These are phyloP conservation scores for Irineochytrium annulatum DNA, from an alignment of 192 early-diverging fungal species.

Conservation along the genomic window DNA sequence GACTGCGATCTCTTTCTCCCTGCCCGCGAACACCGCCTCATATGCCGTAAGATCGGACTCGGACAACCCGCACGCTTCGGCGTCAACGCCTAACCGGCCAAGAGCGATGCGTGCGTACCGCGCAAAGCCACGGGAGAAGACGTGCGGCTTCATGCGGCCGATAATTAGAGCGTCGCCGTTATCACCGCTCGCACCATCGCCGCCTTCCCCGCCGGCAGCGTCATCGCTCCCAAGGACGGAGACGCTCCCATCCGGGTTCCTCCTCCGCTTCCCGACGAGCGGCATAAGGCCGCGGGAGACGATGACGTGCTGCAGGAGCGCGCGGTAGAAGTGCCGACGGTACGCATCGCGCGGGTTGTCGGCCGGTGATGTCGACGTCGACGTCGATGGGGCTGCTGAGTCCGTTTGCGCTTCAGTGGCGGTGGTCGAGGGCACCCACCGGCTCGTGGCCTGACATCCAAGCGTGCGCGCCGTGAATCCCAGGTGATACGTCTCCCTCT, in stretches of 20 bases:
- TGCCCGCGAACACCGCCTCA: conserved; percentile 17
- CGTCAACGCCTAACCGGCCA: conserved; percentile 37
- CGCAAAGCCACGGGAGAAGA: conserved; percentile 25
- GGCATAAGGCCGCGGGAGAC: conserved; percentile 19
- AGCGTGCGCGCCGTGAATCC: conserved; percentile 40
- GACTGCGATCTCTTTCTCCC: conserved; percentile 61
- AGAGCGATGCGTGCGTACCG: conserved; percentile 51
- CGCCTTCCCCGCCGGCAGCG: not conserved
- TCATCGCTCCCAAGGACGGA: not conserved
- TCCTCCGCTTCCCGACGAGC: not conserved
- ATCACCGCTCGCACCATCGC: conserved; percentile 5
- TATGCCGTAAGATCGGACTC: conserved; percentile 39
- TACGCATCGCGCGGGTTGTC: conserved; percentile 53
- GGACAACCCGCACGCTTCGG: conserved; percentile 2
- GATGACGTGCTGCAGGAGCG: conserved; percentile 60
- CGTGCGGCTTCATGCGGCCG: conserved; percentile 21
- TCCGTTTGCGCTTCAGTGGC: no score
- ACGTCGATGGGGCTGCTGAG: no score
- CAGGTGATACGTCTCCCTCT: conserved; percentile 19
- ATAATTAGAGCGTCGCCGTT: conserved; percentile 19
- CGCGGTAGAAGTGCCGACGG: conserved; percentile 68
- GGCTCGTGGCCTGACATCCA: conserved; percentile 68
- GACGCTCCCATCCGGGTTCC: not conserved
- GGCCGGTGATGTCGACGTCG: conserved; percentile 36
- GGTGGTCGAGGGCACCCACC: no score